Base-by-base conservation (phyloP, 1,139 yeast species). In the Zygoascus meyerae region DNA sequence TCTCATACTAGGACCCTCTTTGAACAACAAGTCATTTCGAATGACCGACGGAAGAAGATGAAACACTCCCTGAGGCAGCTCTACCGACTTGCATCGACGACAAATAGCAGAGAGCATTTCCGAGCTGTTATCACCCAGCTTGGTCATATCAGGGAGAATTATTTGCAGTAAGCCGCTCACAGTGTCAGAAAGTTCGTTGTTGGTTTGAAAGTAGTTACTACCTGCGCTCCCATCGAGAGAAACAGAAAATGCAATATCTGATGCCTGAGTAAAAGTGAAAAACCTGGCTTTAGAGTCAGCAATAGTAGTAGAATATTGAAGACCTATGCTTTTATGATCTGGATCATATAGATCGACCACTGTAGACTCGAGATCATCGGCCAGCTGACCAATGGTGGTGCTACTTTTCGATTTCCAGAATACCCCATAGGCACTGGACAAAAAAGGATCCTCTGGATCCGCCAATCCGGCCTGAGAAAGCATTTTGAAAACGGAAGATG, bases 221-320 rank as follows among this genome's bases (percentile, higher is more conserved):
- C 44, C 38, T n/a, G 17, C 12, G 7, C 33, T 17, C n/a, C 16
- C 33, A 5, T 44, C n/a, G 16, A 29, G 15, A 33, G 33, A 46
- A 11, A 55, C 14, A 1, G 58, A 53, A 15, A 55, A 40, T 21
- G 53, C 59, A 16, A 56, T 34, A 34, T 56, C 57, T 2, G 34
- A 31, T 16, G 45, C 39, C 14, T 42, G 42, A 5, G 21, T 14
- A 15, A 40, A 40, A 6, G 46, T 14, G 34, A 37, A 37, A 9
- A 42, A n/a, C 10, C 8, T 30, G 34, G 10, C 8, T 26, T 15
- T 11, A 11, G 39, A 11, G 9, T 30, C 26, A 26, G 17, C 18
- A n/a, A 34, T 7, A 18, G 35, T 18, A 2, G 29, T 7, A 17
- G 21, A 12, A 4, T 6, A 30, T 34, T 30, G 8, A 12, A 31